Evolutionary conservation across 108 stramenopile species (phyloP).

Genomic region (Halocafeteria seosinensis): DNA sequence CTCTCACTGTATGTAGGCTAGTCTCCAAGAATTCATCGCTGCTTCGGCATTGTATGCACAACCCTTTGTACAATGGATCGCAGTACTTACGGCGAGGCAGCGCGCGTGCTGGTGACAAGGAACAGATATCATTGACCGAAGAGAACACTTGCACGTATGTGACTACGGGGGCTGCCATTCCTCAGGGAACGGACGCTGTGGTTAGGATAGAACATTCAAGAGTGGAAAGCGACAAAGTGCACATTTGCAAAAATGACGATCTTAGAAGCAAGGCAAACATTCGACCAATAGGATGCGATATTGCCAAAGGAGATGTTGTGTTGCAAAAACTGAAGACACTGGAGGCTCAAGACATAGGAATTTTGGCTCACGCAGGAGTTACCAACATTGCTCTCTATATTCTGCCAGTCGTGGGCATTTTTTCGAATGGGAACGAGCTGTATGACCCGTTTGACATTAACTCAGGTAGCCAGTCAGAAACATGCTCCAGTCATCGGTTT

Average conservation of each 20-base stretch:
- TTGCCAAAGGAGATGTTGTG: slow-evolving; percentile 10
- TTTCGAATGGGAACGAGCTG: too few species aligned
- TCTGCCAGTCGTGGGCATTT: too few species aligned
- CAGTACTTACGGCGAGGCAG: too few species aligned
- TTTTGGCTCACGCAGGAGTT: slow-evolving; percentile 21
- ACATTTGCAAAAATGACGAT: neutral
- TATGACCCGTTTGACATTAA: neutral
- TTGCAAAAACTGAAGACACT: slow-evolving; percentile 6
- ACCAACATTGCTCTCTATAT: neutral
- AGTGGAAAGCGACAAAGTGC: neutral
- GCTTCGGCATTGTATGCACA: too few species aligned
- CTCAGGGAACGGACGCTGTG: slow-evolving; percentile 29
- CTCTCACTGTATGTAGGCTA: too few species aligned
- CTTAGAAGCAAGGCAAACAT: slow-evolving; percentile 11
- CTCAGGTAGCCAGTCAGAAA: slow-evolving; percentile 14
- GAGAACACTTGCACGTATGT: slow-evolving; percentile 24
- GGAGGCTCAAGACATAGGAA: slow-evolving; percentile 20
- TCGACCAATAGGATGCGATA: slow-evolving; percentile 22
- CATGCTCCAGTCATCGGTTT: slow-evolving; percentile 11
- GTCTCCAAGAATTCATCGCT: too few species aligned
- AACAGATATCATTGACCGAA: too few species aligned
- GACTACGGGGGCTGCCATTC: slow-evolving; percentile 34
- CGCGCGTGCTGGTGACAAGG: too few species aligned
- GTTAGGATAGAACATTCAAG: slow-evolving; percentile 18
- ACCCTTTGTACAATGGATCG: too few species aligned